Conservation (phyloP, 2,329 filamentous ascomycete genomes). For the Dactylellina leptospora region DNA sequence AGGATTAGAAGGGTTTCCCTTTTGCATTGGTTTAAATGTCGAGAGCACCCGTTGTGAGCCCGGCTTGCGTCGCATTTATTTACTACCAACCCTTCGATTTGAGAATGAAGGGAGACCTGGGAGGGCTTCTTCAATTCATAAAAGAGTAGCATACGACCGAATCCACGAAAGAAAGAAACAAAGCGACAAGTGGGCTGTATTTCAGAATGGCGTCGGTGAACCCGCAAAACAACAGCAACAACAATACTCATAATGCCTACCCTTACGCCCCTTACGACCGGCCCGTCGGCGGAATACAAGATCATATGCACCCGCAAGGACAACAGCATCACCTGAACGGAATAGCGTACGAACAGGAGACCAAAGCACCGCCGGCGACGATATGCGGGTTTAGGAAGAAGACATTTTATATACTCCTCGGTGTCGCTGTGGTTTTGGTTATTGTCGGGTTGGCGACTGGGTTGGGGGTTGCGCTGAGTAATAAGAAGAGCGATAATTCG, state of each 20-base stretch:
- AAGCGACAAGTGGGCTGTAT: too few species aligned
- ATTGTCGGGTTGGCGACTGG: slow-evolving; percentile 27
- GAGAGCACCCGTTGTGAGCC: too few species aligned
- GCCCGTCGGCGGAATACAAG: background rate
- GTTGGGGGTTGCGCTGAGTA: slow-evolving; percentile 32
- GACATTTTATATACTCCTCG: slow-evolving; percentile 33
- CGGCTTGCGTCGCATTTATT: too few species aligned
- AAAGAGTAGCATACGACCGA: too few species aligned
- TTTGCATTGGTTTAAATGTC: too few species aligned
- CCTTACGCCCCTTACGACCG: background rate
- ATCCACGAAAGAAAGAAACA: too few species aligned
- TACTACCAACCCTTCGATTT: too few species aligned
- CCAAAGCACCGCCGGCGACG: slow-evolving; percentile 10
- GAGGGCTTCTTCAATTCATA: too few species aligned
- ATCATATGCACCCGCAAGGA: too few species aligned
- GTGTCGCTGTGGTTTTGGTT: background rate
- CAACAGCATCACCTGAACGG: background rate
- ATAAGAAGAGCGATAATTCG: slow-evolving; percentile 9
- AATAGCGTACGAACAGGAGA: background rate
- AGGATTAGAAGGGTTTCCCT: too few species aligned
- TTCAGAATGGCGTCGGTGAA: too few species aligned
- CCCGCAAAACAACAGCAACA: background rate
- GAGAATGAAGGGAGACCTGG: too few species aligned
- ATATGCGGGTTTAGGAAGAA: slow-evolving; percentile 35
- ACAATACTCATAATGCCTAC: background rate